Base-by-base conservation (phyloP, 2,329 filamentous ascomycete genomes). In the Fusarium subtropicale region DNA sequence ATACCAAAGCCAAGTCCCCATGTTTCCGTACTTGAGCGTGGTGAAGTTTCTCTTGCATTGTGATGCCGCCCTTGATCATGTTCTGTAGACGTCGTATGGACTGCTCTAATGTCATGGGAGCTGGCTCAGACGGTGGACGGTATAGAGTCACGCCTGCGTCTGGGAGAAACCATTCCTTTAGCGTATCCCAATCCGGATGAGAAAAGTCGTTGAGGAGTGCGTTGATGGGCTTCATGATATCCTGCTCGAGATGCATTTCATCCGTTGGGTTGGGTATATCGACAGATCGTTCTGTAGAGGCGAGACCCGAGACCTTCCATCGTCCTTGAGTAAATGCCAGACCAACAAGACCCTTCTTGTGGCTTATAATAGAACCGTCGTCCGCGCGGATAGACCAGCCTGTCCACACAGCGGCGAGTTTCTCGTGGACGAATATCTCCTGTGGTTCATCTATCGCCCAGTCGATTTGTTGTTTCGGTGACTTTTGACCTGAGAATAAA, bases 91-190 rank as follows among this genome's bases (percentile, higher is more conserved):
- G 41, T 22, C 30, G 22, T 8, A 66, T 63, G 13, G 62, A 66
- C n/a, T 66, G 39, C n/a, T 66, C 50, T 56, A 66, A 46, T 4
- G 50, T 66, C 64, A 66, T 66, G 3, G 62, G 15, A 2, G 30
- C 16, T 10, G 63, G 61, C 0, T 45, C 20, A 12, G 33, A 30
- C 1, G 61, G 63, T 16, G 61, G 63, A 9, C 63, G 26, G 7
- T 66, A 66, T 0, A 66, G 0, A 10, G 61, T 66, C 0, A 60
- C 62, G 0, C 64, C 56, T 31, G 64, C 64, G 3, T 28, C 39
- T 28, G 64, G 41, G 10, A 62, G 22, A 20, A 66, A 66, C 56
- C 56, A 66, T 1, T 57, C 16, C 15, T 66, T 62, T 7, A 66
- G n/a, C 0, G 30, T 18, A 7, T 46, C 28, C 61, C 62, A 66